Conservation (phyloP, 768 basidiomycete genomes). For the Cubamyces lactineus region DNA sequence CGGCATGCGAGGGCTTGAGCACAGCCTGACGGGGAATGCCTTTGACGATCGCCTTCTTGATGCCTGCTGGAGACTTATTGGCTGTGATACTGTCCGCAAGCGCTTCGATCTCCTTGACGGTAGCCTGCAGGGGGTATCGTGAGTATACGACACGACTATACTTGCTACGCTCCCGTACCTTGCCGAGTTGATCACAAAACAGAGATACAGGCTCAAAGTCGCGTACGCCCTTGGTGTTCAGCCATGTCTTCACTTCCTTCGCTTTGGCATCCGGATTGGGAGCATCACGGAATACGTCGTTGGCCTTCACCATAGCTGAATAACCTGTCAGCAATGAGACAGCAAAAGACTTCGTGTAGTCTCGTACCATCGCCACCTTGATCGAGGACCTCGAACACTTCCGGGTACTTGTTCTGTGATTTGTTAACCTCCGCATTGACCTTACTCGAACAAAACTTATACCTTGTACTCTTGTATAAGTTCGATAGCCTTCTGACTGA, state of each 20-base stretch:
- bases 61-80: conserved; percentile 58
- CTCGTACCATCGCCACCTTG: conserved; percentile 68
- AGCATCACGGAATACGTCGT: conserved; percentile 56
- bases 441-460: not conserved
- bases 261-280: conserved; percentile 69
- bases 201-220: conserved; percentile 94
- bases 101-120: conserved; percentile 77
- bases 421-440: not conserved
- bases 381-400: conserved; percentile 77
- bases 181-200: conserved; percentile 88
- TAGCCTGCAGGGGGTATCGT: conserved; percentile 52
- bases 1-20: conserved; percentile 88
- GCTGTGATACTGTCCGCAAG: conserved; percentile 70
- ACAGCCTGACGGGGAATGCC: conserved; percentile 92
- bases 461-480: conserved; percentile 87
- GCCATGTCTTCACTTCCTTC: conserved; percentile 82
- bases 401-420: conserved; percentile 73
- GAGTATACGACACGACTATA: conserved; percentile 1
- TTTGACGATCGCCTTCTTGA: conserved; percentile 94
- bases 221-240: conserved; percentile 82
- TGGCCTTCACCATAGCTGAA: conserved; percentile 74
- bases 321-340: not conserved
- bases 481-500: conserved; percentile 82
- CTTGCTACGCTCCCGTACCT: conserved; percentile 50
- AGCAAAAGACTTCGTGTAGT: not conserved